phyloP scores from a whole-genome alignment of 164 flowering plant species.

The Liriodendron chinense region DNA sequence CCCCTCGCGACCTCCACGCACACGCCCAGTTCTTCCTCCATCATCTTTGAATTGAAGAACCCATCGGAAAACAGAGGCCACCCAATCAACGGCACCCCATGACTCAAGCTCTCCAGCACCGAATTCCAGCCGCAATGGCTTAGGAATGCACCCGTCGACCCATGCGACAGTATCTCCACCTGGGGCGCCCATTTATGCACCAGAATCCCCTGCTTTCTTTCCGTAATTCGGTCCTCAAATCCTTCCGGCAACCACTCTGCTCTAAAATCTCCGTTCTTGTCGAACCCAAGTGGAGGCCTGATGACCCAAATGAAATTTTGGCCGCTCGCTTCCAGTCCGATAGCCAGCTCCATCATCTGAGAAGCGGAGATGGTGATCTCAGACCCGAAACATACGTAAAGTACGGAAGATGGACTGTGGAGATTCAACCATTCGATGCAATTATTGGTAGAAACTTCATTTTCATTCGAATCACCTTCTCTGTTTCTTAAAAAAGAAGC shows the following conservation, averaged over 20 bases:
- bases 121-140: conserved; percentile 28
- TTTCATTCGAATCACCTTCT: neutral
- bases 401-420: conserved; percentile 14
- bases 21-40: conserved; percentile 22
- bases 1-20: conserved; percentile 23
- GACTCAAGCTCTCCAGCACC: conserved; percentile 15
- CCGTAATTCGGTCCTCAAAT: conserved; percentile 16
- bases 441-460: conserved; percentile 3
- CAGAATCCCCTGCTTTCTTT: conserved; percentile 11
- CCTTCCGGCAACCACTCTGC: conserved; percentile 23
- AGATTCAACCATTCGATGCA: conserved; percentile 19
- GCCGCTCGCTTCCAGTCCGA: conserved; percentile 23
- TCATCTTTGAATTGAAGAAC: conserved; percentile 18
- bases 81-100: conserved; percentile 18
- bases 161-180: conserved; percentile 14
- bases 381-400: conserved; percentile 22
- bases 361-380: conserved; percentile 12
- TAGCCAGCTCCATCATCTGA: conserved; percentile 26
- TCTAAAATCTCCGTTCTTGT: conserved; percentile 16
- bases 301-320: conserved; percentile 21
- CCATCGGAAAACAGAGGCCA: conserved; percentile 24
- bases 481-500: too few species aligned
- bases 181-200: conserved; percentile 20
- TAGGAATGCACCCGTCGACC: conserved; percentile 13
- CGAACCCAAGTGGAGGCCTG: conserved; percentile 26